Conservation (phyloP, 1,284 basidiomycete genomes). For the Wallemia mellicola region DNA sequence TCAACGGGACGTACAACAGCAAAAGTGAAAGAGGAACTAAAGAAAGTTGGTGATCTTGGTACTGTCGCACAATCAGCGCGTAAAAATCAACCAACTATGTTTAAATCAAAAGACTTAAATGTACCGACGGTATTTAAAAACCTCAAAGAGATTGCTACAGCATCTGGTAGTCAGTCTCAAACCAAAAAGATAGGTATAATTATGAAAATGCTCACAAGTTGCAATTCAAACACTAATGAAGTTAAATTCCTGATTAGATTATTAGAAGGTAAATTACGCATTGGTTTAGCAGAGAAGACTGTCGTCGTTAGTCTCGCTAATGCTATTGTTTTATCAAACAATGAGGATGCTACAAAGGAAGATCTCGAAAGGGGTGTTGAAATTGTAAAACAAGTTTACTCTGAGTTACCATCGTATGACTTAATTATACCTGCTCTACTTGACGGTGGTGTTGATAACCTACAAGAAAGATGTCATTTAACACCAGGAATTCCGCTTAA, state of each 20-base stretch:
- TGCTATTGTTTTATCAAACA: slow-evolving; percentile 45
- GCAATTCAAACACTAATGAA: slow-evolving; percentile 41
- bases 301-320: slow-evolving; percentile 65
- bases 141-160: slow-evolving; percentile 51
- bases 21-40: slow-evolving; percentile 67
- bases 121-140: slow-evolving; percentile 62
- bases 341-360: slow-evolving; percentile 35
- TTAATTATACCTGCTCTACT: slow-evolving; percentile 74
- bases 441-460: slow-evolving; percentile 37
- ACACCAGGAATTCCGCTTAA: slow-evolving; percentile 81
- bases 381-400: slow-evolving; percentile 70
- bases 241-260: slow-evolving; percentile 91
- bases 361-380: slow-evolving; percentile 51
- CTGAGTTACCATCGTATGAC: slow-evolving; percentile 82
- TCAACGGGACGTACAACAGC: slow-evolving; percentile 61
- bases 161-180: slow-evolving; percentile 32
- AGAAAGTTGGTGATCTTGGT: slow-evolving; percentile 80
- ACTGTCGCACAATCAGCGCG: slow-evolving; percentile 87
- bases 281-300: slow-evolving; percentile 84
- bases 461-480: slow-evolving; percentile 53
- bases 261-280: slow-evolving; percentile 85
- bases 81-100: slow-evolving; percentile 75
- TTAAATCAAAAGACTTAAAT: slow-evolving; percentile 73
- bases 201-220: slow-evolving; percentile 73
- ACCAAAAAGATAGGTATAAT: slow-evolving; percentile 83